Base-by-base conservation (phyloP, 768 basidiomycete genomes). In the Polyporus arcularius region DNA sequence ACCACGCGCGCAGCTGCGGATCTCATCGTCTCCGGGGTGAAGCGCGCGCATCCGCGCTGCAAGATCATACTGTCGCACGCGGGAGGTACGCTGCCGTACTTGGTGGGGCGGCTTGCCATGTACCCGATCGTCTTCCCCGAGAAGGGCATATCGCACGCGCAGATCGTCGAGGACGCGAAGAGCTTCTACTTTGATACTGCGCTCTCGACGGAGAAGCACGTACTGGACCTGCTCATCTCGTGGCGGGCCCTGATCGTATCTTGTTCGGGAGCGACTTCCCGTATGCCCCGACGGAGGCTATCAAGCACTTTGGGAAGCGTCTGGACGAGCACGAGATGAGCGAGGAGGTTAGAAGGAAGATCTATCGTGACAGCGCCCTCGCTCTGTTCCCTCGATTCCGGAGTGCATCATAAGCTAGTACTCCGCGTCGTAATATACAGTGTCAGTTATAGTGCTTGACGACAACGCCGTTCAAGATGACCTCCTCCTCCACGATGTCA, bases 401-500 rank as follows among this genome's bases (percentile, higher is more conserved):
- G 11, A 35, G 11, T 11, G 35, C 35, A 35, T 35, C 35, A 35
- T 18, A 26, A 26, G 21, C 21, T 26, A 26, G 21, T 26, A 26
- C 21, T 26, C 21, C 21, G 21, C 21, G 21, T 26, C 21, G 21
- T 26, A 26, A 35, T 35, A 35, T 35, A 11, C 35, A 35, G 11
- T 11, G 11, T 41, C 60, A 75, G 52, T 71, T 71, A 58, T 72
- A 73, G 59, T 74, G 73, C 58, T 63, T 73, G 40, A 75, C 74
- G 38, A 67, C 65, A 16, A 74, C 65, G 1, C 74, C 74, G 30
- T 68, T 68, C 21, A 26, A 26, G 40, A 75, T 53, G 38, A 73
- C 53, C 57, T 74, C 72, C 32, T 74, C 75, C 59, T 76, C 73
- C 9, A 69, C 59, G 12, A 63, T 68, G 1, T 51, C 48, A n/a